These are phyloP conservation scores for Aspergillus egyptiacus DNA, from an alignment of 495 filamentous ascomycete genomes.

Conservation along the genomic window DNA sequence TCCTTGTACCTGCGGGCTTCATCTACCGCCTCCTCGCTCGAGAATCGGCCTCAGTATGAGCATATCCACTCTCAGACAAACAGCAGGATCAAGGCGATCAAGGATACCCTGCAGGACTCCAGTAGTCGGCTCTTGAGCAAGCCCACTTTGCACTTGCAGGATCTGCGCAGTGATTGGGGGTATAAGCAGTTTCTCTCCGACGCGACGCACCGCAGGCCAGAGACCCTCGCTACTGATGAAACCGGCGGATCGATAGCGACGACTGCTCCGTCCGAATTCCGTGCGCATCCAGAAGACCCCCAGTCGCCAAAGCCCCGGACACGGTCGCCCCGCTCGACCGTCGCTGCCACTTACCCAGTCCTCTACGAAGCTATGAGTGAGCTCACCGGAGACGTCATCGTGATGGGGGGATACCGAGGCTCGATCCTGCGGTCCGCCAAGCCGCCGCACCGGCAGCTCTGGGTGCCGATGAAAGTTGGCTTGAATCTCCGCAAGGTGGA, in stretches of 20 bases:
- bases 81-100: conserved; percentile 83
- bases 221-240: conserved; percentile 8
- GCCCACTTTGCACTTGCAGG: conserved; percentile 48
- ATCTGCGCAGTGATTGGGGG: conserved; percentile 40
- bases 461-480: conserved; percentile 92
- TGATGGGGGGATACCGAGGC: conserved; percentile 88
- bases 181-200: conserved; percentile 27
- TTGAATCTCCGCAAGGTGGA: conserved; percentile 89
- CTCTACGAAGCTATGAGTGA: conserved; percentile 61
- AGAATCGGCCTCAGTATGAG: conserved; percentile 79
- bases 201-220: conserved; percentile 17
- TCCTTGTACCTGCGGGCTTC: conserved; percentile 59
- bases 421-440: conserved; percentile 83
- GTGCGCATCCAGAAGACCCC: neutral
- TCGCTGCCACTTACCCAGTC: conserved; percentile 33
- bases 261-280: neutral
- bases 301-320: conserved; percentile 13
- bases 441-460: conserved; percentile 73
- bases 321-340: conserved; percentile 28
- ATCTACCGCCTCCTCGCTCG: conserved; percentile 74
- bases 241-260: neutral
- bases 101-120: conserved; percentile 76
- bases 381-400: conserved; percentile 77
- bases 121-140: conserved; percentile 66
- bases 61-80: conserved; percentile 74